Base-by-base conservation (phyloP, 2,329 filamentous ascomycete species). In the Amylocarpus encephaloides region DNA sequence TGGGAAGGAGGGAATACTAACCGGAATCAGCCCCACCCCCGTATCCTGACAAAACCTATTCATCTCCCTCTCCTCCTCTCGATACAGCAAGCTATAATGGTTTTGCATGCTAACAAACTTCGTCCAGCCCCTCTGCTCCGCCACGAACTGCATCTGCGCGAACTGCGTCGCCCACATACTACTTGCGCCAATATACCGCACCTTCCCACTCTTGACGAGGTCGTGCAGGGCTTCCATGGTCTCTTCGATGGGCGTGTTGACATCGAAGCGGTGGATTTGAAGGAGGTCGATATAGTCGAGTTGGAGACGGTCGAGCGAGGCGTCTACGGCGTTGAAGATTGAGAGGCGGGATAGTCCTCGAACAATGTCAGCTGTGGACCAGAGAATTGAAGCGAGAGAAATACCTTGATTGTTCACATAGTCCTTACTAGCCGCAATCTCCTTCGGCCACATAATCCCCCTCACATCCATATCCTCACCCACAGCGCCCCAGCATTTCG, bases 271-370 rank as follows among this genome's bases (percentile, higher is more conserved):
- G 58, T 83, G 79, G 51, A 83, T 79, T 64, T 82, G 79, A 16
- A 83, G 68, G 3, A 82, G 71, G 64, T 81, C 78, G 54, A 82
- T 77, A 64, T 84, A 82, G 1, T 68, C 57, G 2, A 73, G 80
- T 19, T 73, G 75, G 32, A 85, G 69, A 19, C 79, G 67, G 46
- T 71, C 66, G 3, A 82, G 68, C 45, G 76, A 82, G 38, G 72
- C 75, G 11, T 86, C 75, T 4, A 87, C 83, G 0, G 80, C 78
- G 56, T 83, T 77, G 59, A 86, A 80, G 57, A 87, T 82, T 51
- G 82, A 77, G 59, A 79, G 79, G 41, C 84, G 71, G 16, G 76
- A 80, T 16, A 86, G 68, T 0, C 83, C 82, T 46, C 22, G 6
- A 32, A 5, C 16, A 18, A 5, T 36, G n/a, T 35, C 15, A 39